Evolutionary conservation across 2,329 filamentous ascomycete genomes (phyloP), one percentile per base, ranked within the genome.

Genomic region (Aspergillus ochraceus): DNA sequence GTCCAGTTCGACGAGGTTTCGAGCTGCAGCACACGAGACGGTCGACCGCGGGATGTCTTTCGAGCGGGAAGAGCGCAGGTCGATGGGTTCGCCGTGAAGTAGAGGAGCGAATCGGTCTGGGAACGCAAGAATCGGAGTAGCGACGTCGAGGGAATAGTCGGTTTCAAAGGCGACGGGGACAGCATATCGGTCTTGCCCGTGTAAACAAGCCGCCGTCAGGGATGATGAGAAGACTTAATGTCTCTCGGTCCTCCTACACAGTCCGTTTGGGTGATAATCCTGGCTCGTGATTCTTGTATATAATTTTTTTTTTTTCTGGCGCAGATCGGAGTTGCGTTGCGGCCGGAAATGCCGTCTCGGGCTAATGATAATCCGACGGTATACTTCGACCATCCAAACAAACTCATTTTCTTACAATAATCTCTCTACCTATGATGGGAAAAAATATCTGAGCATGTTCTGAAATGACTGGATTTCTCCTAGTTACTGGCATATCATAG

Each of bases 81-180:
- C 59, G 70, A 67, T 47, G 67, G 53, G 50, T 77, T 80, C 56
- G 77, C 71, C 57, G 71, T 78, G 73, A 84, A 82, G 68, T 85
- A 83, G 63, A 77, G 80, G 50, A 84, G 71, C 57, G 80, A 80
- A 67, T 90, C 84, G 64, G 89, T 86, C 74, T 93, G 90, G 56
- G 81, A 85, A 66, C 86, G 87, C 64, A 95, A 82, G 74, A 91
- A 94, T 66, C 87, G 87, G 63, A 95, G 81, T 20, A 94, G 84
- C 49, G 76, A 76, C 58, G 76, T 71, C 55, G 85, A 87, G 52
- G 85, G 85, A 64, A 75, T 78, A 55, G 70, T 72, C 49, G 74
- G 69, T 66, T 72, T 76, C 57, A 75, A 58, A 47, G 68, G 60
- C 50, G 71, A 61, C 56, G 70, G 65, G 62, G 74, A 70, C 65